A percentile compares a stretch with the other conserved stretches of the same genome.
Evolutionary conservation across 2,329 filamentous ascomycete species (phyloP).

Genomic region (Coleophoma crateriformis): DNA sequence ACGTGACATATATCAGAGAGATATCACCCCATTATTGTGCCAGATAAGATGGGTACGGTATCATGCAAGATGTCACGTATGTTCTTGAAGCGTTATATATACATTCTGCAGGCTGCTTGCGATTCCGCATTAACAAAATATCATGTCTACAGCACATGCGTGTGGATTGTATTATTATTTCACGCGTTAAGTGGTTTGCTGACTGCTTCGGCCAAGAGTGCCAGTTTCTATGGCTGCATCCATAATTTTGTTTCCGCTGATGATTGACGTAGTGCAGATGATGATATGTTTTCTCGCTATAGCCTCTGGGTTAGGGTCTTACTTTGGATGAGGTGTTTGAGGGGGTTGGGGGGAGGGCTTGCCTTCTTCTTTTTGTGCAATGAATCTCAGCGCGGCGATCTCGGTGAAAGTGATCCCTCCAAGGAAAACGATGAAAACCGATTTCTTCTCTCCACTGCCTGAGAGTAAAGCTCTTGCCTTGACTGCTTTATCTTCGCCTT

Average conservation of each 20-base stretch:
- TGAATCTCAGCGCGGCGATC: conserved; percentile 87
- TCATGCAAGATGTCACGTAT: too few species aligned
- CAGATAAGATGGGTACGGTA: too few species aligned
- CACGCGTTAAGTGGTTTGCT: neutral
- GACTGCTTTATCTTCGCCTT: conserved; percentile 86
- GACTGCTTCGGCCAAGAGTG: conserved; percentile 18
- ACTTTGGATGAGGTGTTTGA: conserved; percentile 1
- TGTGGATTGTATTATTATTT: neutral
- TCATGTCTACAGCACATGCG: neutral
- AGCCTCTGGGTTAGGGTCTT: conserved; percentile 3
- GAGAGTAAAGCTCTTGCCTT: conserved; percentile 80
- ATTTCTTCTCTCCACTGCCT: conserved; percentile 70
- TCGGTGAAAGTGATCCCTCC: conserved; percentile 97
- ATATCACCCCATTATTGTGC: too few species aligned
- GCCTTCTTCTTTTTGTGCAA: conserved; percentile 78
- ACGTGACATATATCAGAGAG: neutral
- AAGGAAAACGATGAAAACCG: conserved; percentile 91
- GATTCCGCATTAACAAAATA: neutral
- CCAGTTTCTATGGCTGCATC: conserved; percentile 71
- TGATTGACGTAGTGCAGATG: conserved; percentile 87
- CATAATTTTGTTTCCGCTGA: conserved; percentile 87
- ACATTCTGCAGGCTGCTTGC: too few species aligned
- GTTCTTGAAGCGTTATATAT: too few species aligned
- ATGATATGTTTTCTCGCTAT: conserved; percentile 73
- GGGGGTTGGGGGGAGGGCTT: conserved; percentile 3